Base-by-base conservation (phyloP, 139 green algal genomes). In the Chloropicon primus region DNA sequence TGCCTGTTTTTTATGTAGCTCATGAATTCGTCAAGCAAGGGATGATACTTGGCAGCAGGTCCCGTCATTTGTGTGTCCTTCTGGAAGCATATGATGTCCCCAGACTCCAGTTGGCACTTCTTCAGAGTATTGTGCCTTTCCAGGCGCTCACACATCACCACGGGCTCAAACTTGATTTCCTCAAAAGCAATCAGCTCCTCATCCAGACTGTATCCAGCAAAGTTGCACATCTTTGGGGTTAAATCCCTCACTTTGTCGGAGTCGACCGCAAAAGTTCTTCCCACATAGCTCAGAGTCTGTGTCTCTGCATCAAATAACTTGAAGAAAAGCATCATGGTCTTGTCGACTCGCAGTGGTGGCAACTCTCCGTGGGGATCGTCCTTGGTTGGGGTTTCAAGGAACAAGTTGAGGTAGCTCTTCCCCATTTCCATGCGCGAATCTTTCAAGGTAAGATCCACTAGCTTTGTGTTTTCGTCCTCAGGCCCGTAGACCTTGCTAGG, bases 101-200 rank as follows among this genome's bases (percentile, higher is more conserved):
- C 93, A 73, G 94, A 76, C 83, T 97, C 85, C 24, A 97, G 84
- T 85, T 92, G 83, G 0, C 73, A 72, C 22, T 25, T 21, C 5
- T 71, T 41, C 26, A 90, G 83, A 21, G 53, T 79, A 17, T 26
- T 2, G 71, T 78, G 74, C 75, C 76, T 78, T 1, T 84, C 24
- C 22, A 93, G 73, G 2, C 25, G 0, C 2, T 93, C 84, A 24
- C 92, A 87, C 86, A 94, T 93, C 25, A 97, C 85, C 2, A 53
- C 80, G 1, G 93, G 94, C 72, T 96, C 88, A 76, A 85, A 93
- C 85, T 97, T 97, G 27, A 98, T 85, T 86, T 98, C 94, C 89
- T 98, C 93, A 53, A 80, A 92, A 21, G 85, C 21, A 10, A 74
- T 23, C 21, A 87, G 24, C 24, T 82, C 73, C 25, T 87, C 74